A percentile compares a stretch with the other conserved stretches of the same genome.
Conservation (phyloP, 768 basidiomycete species). For the Panaeolus cyanescens region DNA sequence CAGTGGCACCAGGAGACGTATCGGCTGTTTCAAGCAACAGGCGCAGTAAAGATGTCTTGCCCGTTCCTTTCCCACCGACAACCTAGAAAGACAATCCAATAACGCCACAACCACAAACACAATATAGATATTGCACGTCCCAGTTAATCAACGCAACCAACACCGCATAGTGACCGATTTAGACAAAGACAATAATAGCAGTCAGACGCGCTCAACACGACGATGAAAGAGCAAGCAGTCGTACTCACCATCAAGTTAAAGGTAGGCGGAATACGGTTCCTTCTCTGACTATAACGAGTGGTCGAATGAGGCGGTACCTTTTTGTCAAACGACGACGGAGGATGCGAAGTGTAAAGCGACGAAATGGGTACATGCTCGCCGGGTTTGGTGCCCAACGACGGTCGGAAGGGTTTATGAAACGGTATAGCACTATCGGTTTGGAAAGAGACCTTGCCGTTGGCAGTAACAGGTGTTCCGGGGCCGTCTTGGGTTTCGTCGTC, state of each 20-base stretch:
- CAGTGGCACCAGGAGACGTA: conserved; percentile 74
- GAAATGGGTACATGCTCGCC: conserved; percentile 57
- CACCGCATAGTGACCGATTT: background rate
- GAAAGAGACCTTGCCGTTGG: conserved; percentile 57
- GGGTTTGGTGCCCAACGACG: conserved; percentile 41
- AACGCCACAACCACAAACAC: background rate
- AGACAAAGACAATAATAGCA: conserved; percentile 16
- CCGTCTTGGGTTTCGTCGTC: conserved; percentile 40
- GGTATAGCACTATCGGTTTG: conserved; percentile 60
- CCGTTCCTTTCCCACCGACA: conserved; percentile 77
- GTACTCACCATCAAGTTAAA: conserved; percentile 82
- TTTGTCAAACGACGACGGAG: conserved; percentile 67
- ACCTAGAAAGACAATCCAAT: conserved; percentile 46
- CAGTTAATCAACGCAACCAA: conserved; percentile 7
- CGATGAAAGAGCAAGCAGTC: background rate
- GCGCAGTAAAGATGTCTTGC: conserved; percentile 82
- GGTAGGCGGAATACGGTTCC: conserved; percentile 67
- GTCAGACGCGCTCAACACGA: background rate
- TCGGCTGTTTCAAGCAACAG: conserved; percentile 85
- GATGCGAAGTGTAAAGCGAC: conserved; percentile 62
- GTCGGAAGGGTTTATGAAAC: conserved; percentile 85
- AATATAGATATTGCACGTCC: too few relatives aligned
- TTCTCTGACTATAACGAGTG: conserved; percentile 62
- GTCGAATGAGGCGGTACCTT: conserved; percentile 40
- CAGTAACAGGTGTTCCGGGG: conserved; percentile 61